phyloP scores from a whole-genome alignment of 2,329 filamentous ascomycete genomes.

The Emmonsia crescens region DNA sequence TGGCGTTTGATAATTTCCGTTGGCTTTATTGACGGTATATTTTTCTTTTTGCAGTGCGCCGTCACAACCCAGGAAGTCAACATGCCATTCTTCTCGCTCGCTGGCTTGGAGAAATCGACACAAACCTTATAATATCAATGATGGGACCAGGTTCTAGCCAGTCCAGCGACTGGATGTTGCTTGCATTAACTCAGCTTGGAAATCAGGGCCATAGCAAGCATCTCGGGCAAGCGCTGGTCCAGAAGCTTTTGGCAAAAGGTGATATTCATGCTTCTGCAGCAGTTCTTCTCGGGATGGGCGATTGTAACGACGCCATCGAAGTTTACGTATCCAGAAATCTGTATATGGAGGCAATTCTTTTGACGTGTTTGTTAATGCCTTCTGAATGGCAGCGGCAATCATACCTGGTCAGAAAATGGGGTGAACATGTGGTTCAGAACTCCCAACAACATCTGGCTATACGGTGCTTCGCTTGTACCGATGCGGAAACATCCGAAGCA shows the following conservation, averaged over 20 bases:
- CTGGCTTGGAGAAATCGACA: constrained; percentile 80
- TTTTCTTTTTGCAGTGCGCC: constrained; percentile 40
- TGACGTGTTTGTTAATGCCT: constrained; percentile 74
- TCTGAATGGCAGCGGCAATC: constrained; percentile 84
- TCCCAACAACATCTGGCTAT: constrained; percentile 85
- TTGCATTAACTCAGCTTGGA: constrained; percentile 82
- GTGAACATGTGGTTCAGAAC: constrained; percentile 77
- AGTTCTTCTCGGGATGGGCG: constrained; percentile 83
- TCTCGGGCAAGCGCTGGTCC: constrained; percentile 80
- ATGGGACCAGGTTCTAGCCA: constrained; percentile 73
- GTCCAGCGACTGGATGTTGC: constrained; percentile 90
- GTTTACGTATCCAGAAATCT: constrained; percentile 86
- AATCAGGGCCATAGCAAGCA: constrained; percentile 71
- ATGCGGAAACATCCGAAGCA: constrained; percentile 69
- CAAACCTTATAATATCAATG: constrained; percentile 69
- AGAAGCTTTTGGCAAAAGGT: constrained; percentile 76
- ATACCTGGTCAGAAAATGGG: constrained; percentile 85
- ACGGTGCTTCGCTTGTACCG: constrained; percentile 84
- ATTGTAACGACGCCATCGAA: constrained; percentile 89
- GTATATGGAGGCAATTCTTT: constrained; percentile 84
- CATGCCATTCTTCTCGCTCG: constrained; percentile 75
- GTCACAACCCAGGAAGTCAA: constrained; percentile 62
- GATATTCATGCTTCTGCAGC: constrained; percentile 88
- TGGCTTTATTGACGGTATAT: constrained; percentile 12
- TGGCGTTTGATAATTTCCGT: neutral